These are phyloP conservation scores for Fusarium anthophilum DNA, from an alignment of 2,329 filamentous ascomycete species.

Conservation along the genomic window DNA sequence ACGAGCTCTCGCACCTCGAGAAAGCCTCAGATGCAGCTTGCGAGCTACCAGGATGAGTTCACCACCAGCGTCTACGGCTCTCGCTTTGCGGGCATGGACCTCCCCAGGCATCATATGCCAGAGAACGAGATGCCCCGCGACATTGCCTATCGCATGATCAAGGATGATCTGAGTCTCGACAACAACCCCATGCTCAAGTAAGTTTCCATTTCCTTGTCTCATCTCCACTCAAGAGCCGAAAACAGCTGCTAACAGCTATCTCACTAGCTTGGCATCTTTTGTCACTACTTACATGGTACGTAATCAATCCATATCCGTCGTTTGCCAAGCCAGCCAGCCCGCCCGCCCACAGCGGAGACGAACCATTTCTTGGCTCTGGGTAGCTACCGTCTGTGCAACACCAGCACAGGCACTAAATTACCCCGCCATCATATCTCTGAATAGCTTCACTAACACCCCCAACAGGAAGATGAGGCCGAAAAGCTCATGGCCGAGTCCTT, in stretches of 20 bases:
- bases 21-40: constrained; percentile 55
- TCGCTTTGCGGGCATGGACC: constrained; percentile 80
- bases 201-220: constrained; percentile 41
- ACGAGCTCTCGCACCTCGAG: constrained; percentile 38
- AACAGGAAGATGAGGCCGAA: constrained; percentile 89
- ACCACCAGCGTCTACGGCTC: constrained; percentile 89
- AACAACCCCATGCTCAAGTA: constrained; percentile 89
- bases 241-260: constrained; percentile 5
- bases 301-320: constrained; percentile 8
- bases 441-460: constrained; percentile 29
- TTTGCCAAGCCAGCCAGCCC: constrained; percentile 14
- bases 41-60: constrained; percentile 65
- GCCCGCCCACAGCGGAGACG: constrained; percentile 1
- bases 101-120: constrained; percentile 87
- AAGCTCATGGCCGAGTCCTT: constrained; percentile 94
- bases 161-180: constrained; percentile 90
- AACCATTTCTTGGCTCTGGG: constrained; percentile 29
- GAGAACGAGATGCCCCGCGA: constrained; percentile 90
- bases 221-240: neutral
- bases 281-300: constrained; percentile 95
- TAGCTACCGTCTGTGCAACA: neutral
- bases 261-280: constrained; percentile 81
- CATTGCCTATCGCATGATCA: constrained; percentile 96
- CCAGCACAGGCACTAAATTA: constrained; percentile 2
- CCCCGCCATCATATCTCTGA: constrained; percentile 4